Evolutionary conservation across 2,329 filamentous ascomycete species (phyloP).

Genomic region (Phyllosticta citriasiana): DNA sequence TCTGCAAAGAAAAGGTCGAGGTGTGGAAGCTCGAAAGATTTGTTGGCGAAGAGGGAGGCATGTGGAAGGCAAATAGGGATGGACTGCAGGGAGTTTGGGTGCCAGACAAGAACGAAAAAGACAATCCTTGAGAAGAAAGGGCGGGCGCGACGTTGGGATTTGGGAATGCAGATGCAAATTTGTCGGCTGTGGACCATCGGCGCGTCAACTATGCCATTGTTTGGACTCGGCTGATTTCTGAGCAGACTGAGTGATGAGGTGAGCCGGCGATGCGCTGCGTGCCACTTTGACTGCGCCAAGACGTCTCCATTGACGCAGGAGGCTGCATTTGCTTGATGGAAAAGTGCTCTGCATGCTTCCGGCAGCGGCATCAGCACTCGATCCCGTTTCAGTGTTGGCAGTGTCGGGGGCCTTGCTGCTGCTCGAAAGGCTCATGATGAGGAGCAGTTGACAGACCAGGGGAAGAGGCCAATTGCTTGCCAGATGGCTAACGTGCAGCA

Average conservation of each 20-base stretch:
- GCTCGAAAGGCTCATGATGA: background rate
- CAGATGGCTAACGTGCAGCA: background rate
- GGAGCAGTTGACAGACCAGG: background rate
- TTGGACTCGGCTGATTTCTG: background rate
- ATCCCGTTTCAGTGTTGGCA: background rate
- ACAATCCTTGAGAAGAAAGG: background rate
- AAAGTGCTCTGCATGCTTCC: background rate
- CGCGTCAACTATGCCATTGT: background rate
- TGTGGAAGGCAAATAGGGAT: slow-evolving; percentile 85
- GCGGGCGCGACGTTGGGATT: background rate
- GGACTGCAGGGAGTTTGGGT: slow-evolving; percentile 48
- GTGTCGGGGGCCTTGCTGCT: background rate
- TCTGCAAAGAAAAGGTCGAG: slow-evolving; percentile 79
- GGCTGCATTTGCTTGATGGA: background rate
- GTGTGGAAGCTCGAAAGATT: slow-evolving; percentile 94
- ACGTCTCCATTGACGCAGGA: background rate
- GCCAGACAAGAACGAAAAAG: slow-evolving; percentile 15
- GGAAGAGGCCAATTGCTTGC: background rate
- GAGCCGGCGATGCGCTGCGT: background rate
- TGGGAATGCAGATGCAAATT: background rate
- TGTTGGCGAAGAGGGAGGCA: slow-evolving; percentile 57
- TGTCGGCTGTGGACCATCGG: background rate
- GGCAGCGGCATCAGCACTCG: background rate
- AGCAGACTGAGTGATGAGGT: background rate
- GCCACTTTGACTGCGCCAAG: background rate